These are phyloP conservation scores for Spinacia oleracea DNA, from an alignment of 179 eudicot species.

Conservation along the genomic window DNA sequence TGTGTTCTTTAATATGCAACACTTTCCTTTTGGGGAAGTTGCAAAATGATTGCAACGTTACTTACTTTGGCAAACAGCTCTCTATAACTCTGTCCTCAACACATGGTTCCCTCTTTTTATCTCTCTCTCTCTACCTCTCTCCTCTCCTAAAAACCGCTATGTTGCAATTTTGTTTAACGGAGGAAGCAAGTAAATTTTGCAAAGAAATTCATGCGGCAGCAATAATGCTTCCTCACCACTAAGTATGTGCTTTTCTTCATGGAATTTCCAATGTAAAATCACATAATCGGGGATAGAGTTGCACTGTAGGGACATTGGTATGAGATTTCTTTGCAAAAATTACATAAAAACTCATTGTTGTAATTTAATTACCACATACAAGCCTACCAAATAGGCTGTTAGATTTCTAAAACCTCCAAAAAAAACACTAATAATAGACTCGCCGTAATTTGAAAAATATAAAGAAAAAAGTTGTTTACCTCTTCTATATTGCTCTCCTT, in stretches of 20 bases:
- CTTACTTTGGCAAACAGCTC: no score
- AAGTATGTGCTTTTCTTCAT: neutral
- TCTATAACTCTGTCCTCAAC: no score
- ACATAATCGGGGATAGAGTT: neutral
- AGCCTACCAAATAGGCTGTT: neutral
- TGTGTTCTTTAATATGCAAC: neutral
- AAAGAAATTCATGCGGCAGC: neutral
- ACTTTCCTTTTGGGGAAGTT: no score
- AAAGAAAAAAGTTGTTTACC: slow-evolving; percentile 40
- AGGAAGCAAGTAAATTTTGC: neutral
- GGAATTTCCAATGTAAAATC: no score
- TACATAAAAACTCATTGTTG: neutral
- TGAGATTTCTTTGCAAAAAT: neutral
- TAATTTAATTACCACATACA: neutral
- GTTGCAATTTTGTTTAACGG: no score
- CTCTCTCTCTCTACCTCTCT: no score
- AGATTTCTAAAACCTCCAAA: neutral
- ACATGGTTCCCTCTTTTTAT: no score
- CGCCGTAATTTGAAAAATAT: neutral
- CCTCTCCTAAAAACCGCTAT: no score
- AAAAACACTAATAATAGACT: neutral
- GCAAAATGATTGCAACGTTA: no score
- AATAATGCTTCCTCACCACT: neutral
- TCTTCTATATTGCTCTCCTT: slow-evolving; percentile 78
- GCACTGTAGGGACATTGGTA: neutral